Evolutionary conservation across 208 protist genomes (phyloP), one percentile per base, ranked within the genome.

Genomic region (Trypanosoma avium): DNA sequence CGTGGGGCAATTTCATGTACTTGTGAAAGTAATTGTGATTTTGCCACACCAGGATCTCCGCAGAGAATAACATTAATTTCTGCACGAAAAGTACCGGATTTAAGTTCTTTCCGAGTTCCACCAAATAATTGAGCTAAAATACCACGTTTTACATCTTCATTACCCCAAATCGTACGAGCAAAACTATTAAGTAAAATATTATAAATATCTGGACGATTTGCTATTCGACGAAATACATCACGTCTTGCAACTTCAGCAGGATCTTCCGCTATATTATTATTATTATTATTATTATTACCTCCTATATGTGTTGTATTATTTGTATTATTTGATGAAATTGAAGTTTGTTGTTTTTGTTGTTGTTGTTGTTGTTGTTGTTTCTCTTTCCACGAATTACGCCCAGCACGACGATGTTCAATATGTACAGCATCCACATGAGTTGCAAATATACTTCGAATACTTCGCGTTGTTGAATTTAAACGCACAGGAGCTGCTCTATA

Each of bases 21-120:
- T 63, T 98, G 98, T 12, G 96, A 93, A 0, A 99, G 84, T n/a
- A 99, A 82, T 81, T 99, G 99, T 30, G 97, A 99, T 81, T 99
- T 99, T 35, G 94, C 92, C n/a, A 99, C 98, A 73, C 98, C 99
- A 22, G 99, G 99, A 74, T 99, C 99, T 30, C 99, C 99, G 73
- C 97, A 98, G 0, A 99, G 76, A 33, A 99, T 88, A 33, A 99
- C 92, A 73, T 99, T 99, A 22, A 99, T 95, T 53, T 99, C 98
- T 8, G 96, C 94, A 40, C 98, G 85, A 42, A 93, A 87, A 38
- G 73, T 81, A 46, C 79, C 82, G 52, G 74, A 79, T 62, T 79
- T 84, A 36, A 98, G 94, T 47, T 79, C 82, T 73, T 99, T 99
- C 22, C 84, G 81, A 3, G 94, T 93, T 4, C 98, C 98, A 36